A percentile compares a stretch with the other conserved stretches of the same genome.
These are phyloP conservation scores for Ascochyta pisi DNA, from an alignment of 2,329 filamentous ascomycete species.

Conservation along the genomic window DNA sequence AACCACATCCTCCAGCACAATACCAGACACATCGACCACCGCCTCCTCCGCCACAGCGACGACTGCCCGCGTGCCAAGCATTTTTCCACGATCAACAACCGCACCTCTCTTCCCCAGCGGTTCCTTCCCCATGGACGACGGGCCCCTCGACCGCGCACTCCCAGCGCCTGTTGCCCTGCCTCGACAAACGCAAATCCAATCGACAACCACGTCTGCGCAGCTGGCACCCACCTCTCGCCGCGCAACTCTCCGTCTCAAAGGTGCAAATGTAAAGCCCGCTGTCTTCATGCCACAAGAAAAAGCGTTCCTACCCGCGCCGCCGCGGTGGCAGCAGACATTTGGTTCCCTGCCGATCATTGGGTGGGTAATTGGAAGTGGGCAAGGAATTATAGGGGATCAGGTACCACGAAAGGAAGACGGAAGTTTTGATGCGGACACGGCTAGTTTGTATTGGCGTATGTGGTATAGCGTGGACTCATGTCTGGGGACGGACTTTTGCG, in stretches of 20 bases:
- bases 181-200: conserved; percentile 26
- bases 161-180: conserved; percentile 42
- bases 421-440: conserved; percentile 76
- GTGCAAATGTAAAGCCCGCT: conserved; percentile 47
- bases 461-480: conserved; percentile 64
- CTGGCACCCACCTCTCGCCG: conserved; percentile 29
- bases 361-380: conserved; percentile 52
- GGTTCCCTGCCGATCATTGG: conserved; percentile 60
- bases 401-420: conserved; percentile 76
- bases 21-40: conserved; percentile 47
- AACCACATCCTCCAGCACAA: conserved; percentile 43
- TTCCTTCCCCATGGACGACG: conserved; percentile 35
- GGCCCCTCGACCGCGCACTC: conserved; percentile 12
- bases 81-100: conserved; percentile 30
- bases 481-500: conserved; percentile 68
- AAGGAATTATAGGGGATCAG: conserved; percentile 74
- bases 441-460: conserved; percentile 66
- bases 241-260: conserved; percentile 39
- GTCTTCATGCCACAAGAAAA: conserved; percentile 54
- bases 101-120: conserved; percentile 26
- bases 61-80: conserved; percentile 22
- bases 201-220: conserved; percentile 29
- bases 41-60: conserved; percentile 48
- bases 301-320: conserved; percentile 54
- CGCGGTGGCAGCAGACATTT: conserved; percentile 51